phyloP scores from a whole-genome alignment of 1,284 basidiomycete genomes.

The Cerioporus squamosus region DNA sequence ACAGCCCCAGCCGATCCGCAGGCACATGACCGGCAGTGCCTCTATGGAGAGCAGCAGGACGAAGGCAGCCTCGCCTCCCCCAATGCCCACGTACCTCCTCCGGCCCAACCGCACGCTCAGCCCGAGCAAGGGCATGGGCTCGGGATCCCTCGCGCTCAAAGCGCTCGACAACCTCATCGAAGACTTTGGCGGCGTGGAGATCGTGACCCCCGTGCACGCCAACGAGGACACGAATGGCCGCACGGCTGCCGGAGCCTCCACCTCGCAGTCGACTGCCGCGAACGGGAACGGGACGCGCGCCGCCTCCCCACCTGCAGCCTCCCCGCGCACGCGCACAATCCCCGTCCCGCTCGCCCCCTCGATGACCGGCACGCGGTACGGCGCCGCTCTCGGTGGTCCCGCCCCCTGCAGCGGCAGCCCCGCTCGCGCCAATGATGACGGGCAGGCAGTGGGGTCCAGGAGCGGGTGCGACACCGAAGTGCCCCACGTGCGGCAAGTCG shows the following conservation, averaged over 20 bases:
- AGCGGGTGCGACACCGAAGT: slow-evolving; percentile 49
- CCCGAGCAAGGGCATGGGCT: slow-evolving; percentile 23
- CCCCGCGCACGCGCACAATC: neutral
- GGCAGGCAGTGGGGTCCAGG: slow-evolving; percentile 41
- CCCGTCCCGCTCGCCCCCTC: slow-evolving; percentile 41
- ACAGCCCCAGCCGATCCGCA: slow-evolving; percentile 34
- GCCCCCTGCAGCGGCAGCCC: slow-evolving; percentile 17
- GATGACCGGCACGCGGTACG: slow-evolving; percentile 56
- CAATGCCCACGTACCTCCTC: slow-evolving; percentile 23
- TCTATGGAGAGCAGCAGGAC: slow-evolving; percentile 14
- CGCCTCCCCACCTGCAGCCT: slow-evolving; percentile 31
- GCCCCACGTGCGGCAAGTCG: slow-evolving; percentile 59
- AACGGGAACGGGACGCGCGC: slow-evolving; percentile 43
- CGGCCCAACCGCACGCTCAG: slow-evolving; percentile 38
- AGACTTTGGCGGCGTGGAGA: slow-evolving; percentile 9
- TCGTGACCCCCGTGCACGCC: slow-evolving; percentile 1
- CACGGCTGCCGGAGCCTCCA: slow-evolving; percentile 36
- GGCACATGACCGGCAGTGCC: slow-evolving; percentile 34
- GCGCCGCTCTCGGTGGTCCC: slow-evolving; percentile 41
- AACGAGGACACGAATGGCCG: slow-evolving; percentile 4
- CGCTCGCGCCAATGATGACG: slow-evolving; percentile 32
- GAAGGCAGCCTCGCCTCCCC: slow-evolving; percentile 25
- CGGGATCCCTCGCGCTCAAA: slow-evolving; percentile 20
- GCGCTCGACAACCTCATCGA: slow-evolving; percentile 13
- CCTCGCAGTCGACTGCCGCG: slow-evolving; percentile 23